These are phyloP conservation scores for Petunia axillaris DNA, from an alignment of 257 asterid species.

Conservation along the genomic window DNA sequence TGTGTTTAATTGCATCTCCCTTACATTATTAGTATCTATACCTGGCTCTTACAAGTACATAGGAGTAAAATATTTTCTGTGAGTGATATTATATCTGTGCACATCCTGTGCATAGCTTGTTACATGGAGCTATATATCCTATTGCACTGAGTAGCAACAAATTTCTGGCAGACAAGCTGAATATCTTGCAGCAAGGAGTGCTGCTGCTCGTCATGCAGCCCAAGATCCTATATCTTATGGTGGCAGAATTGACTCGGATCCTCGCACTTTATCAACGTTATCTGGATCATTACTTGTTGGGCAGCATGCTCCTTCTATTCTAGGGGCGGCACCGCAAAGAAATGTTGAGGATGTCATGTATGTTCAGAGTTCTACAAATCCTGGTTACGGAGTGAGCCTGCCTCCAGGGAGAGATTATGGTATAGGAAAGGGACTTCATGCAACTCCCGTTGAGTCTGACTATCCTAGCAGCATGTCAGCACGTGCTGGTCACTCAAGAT, in stretches of 20 bases:
- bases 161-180: constrained; percentile 98
- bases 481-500: constrained; percentile 59
- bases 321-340: constrained; percentile 90
- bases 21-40: neutral
- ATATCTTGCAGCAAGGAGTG: constrained; percentile 79
- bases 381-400: constrained; percentile 98
- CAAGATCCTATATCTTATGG: constrained; percentile 72
- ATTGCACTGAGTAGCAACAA: constrained; percentile 69
- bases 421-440: constrained; percentile 79
- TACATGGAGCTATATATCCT: constrained; percentile 46
- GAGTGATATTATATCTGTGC: constrained; percentile 16
- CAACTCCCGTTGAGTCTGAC: constrained; percentile 62
- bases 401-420: constrained; percentile 99
- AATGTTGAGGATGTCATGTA: constrained; percentile 67
- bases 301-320: constrained; percentile 77
- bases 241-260: constrained; percentile 76
- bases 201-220: constrained; percentile 40
- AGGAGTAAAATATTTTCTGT: neutral
- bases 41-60: constrained; percentile 11
- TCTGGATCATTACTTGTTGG: constrained; percentile 70
- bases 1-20: neutral
- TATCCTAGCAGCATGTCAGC: constrained; percentile 58
- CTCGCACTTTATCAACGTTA: constrained; percentile 59
- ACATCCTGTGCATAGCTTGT: constrained; percentile 44
- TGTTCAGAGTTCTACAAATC: constrained; percentile 70